Percentiles rank a stretch among this genome's conserved stretches.
Evolutionary conservation across 1,139 yeast genomes (phyloP).

Genomic region (Magnusiomyces suaveolens): DNA sequence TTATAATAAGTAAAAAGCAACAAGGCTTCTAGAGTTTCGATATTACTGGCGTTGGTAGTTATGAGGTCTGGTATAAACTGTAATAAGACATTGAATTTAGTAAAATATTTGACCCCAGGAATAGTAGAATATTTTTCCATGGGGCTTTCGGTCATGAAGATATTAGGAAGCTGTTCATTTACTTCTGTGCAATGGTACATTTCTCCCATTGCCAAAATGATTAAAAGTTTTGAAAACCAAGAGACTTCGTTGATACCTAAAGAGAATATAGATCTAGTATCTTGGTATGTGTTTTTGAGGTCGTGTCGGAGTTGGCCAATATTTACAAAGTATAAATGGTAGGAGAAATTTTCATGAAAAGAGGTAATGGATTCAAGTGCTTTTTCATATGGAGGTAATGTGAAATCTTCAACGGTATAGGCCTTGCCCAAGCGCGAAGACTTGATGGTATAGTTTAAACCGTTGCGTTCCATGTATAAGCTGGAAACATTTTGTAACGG

Average conservation of each 20-base stretch:
- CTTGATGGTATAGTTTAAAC: background rate
- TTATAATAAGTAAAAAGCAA: slow-evolving; percentile 68
- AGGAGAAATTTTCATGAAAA: slow-evolving; percentile 67
- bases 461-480: background rate
- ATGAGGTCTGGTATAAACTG: slow-evolving; percentile 19
- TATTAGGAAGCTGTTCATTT: background rate
- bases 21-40: slow-evolving; percentile 61
- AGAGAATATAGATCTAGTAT: slow-evolving; percentile 15
- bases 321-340: slow-evolving; percentile 78
- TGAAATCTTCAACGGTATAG: slow-evolving; percentile 29
- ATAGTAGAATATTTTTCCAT: slow-evolving; percentile 3
- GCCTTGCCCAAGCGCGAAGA: slow-evolving; percentile 2
- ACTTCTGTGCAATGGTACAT: slow-evolving; percentile 41
- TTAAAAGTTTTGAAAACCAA: slow-evolving; percentile 67
- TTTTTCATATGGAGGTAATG: slow-evolving; percentile 67
- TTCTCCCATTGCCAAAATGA: slow-evolving; percentile 76
- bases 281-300: slow-evolving; percentile 11
- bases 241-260: slow-evolving; percentile 21
- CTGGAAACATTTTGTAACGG: background rate
- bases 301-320: slow-evolving; percentile 41
- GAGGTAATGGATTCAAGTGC: slow-evolving; percentile 69
- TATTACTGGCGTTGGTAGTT: slow-evolving; percentile 17
- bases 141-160: background rate
- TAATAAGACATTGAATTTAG: slow-evolving; percentile 18
- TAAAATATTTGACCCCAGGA: slow-evolving; percentile 20